Percentiles rank a stretch among this genome's conserved stretches.
These are phyloP conservation scores for Nissolia schottii DNA, from an alignment of 306 rosid species.

Conservation along the genomic window DNA sequence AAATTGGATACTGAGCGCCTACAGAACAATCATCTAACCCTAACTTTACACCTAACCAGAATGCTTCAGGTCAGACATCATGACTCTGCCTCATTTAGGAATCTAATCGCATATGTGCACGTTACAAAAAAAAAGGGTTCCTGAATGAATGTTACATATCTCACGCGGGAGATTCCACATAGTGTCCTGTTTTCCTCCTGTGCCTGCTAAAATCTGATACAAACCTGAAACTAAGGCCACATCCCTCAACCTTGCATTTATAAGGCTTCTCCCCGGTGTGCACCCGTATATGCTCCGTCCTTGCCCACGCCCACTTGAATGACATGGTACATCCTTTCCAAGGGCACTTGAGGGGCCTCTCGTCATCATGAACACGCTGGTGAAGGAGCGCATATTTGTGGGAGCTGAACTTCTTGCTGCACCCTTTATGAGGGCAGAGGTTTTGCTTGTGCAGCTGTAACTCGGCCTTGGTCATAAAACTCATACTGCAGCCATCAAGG, in stretches of 20 bases:
- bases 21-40: conserved; percentile 40
- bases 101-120: conserved; percentile 42
- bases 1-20: conserved; percentile 35
- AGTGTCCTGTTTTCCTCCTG: conserved; percentile 89
- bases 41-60: conserved; percentile 48
- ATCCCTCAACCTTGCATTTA: conserved; percentile 76
- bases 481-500: conserved; percentile 80
- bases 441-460: conserved; percentile 72
- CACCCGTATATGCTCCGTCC: conserved; percentile 92
- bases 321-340: conserved; percentile 98
- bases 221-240: conserved; percentile 90
- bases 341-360: conserved; percentile 94
- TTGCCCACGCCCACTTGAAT: conserved; percentile 99
- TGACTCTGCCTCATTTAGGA: conserved; percentile 21
- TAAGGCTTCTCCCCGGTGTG: conserved; percentile 98
- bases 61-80: conserved; percentile 25
- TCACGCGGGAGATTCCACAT: conserved; percentile 46
- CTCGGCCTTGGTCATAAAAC: conserved; percentile 67
- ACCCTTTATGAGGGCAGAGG: conserved; percentile 83
- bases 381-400: conserved; percentile 86
- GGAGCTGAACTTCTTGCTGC: conserved; percentile 89
- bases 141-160: conserved; percentile 16
- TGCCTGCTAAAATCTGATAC: conserved; percentile 95
- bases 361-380: conserved; percentile 81
- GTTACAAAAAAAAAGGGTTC: conserved; percentile 18